These are phyloP conservation scores for Lecanicillium sp. DNA, from an alignment of 2,329 filamentous ascomycete genomes.

Conservation along the genomic window DNA sequence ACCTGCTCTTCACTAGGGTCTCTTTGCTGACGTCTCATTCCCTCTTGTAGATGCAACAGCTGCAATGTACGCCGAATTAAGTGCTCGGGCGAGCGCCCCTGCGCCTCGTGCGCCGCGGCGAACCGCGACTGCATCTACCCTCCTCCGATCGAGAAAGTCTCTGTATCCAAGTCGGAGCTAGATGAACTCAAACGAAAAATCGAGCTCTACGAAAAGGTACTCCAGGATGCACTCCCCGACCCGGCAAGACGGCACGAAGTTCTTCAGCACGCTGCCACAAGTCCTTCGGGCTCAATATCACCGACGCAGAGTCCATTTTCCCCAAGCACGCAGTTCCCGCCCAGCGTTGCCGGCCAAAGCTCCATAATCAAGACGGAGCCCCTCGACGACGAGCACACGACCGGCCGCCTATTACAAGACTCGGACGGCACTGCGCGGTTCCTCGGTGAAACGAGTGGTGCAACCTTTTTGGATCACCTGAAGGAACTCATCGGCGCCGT, in stretches of 20 bases:
- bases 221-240: constrained; percentile 30
- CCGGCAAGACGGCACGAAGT: constrained; percentile 24
- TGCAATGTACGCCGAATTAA: constrained; percentile 46
- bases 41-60: constrained; percentile 38
- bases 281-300: constrained; percentile 13
- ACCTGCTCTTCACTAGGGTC: not conserved
- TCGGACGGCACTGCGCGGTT: constrained; percentile 35
- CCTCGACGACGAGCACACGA: constrained; percentile 10
- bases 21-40: not conserved
- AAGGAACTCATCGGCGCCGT: constrained; percentile 38
- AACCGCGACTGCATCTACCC: constrained; percentile 42
- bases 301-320: constrained; percentile 14
- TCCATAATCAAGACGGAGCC: constrained; percentile 10
- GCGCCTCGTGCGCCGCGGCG: constrained; percentile 33
- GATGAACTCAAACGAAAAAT: constrained; percentile 32
- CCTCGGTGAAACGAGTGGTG: constrained; percentile 41
- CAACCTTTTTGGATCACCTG: constrained; percentile 40
- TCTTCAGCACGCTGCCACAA: constrained; percentile 17
- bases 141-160: constrained; percentile 33
- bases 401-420: constrained; percentile 38
- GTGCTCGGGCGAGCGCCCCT: constrained; percentile 43
- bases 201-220: constrained; percentile 30
- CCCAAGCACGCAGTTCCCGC: constrained; percentile 3
- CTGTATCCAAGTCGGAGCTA: constrained; percentile 31
- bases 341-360: constrained; percentile 7